Conservation (phyloP, 2,329 filamentous ascomycete genomes). For the Rugonectria rugulosa region DNA sequence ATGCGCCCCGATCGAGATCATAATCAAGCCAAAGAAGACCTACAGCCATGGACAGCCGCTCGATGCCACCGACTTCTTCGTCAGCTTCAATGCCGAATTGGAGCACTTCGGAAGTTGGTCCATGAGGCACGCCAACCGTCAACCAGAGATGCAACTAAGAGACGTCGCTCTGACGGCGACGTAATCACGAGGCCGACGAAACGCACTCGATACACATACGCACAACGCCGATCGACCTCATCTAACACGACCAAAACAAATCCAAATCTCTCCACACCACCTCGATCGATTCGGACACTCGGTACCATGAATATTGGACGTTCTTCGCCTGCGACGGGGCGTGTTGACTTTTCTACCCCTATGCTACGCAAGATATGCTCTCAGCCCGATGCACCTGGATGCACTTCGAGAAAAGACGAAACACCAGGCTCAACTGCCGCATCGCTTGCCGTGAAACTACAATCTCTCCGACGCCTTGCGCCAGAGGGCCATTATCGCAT, state of each 20-base stretch:
- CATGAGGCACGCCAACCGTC: constrained; percentile 27
- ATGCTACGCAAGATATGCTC: constrained; percentile 39
- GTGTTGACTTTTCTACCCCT: constrained; percentile 41
- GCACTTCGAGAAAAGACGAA: constrained; percentile 2
- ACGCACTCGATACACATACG: constrained; percentile 43
- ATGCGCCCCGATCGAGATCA: constrained; percentile 1
- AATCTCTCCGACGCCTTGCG: constrained; percentile 33
- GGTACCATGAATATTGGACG: constrained; percentile 40
- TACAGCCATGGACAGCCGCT: constrained; percentile 55
- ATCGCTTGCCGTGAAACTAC: constrained; percentile 32
- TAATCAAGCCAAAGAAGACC: constrained; percentile 20
- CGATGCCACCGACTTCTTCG: constrained; percentile 56
- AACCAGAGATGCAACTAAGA: constrained; percentile 30
- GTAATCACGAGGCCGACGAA: constrained; percentile 28
- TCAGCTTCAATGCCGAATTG: constrained; percentile 53
- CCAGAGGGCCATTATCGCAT: constrained; percentile 38
- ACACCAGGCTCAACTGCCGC: constrained; percentile 1
- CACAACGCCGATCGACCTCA: constrained; percentile 26
- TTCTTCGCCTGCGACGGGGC: constrained; percentile 35
- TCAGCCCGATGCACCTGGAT: constrained; percentile 19
- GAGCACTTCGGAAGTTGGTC: constrained; percentile 48
- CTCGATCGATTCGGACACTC: constrained; percentile 39
- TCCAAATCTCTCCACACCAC: constrained; percentile 32
- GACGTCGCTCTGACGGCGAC: constrained; percentile 17
- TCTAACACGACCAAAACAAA: constrained; percentile 9